A percentile compares a stretch with the other conserved stretches of the same genome.
Conservation (phyloP, 345 rosid genomes). For the Corchorus olitorius region DNA sequence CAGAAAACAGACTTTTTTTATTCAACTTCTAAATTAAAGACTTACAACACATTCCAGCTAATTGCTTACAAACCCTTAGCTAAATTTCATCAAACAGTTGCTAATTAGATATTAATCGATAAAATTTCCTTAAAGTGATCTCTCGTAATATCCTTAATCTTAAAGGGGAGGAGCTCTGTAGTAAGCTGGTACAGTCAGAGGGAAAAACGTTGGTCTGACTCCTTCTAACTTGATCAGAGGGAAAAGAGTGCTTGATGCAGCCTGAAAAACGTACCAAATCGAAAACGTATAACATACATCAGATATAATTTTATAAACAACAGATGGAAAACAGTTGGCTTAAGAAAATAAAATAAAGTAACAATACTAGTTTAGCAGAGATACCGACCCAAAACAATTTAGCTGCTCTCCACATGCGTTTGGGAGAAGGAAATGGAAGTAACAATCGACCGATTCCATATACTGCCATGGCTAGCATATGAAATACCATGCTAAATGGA, state of each 20-base stretch:
- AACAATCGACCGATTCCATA: conserved; percentile 33
- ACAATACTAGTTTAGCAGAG: not conserved
- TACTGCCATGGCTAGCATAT: conserved; percentile 35
- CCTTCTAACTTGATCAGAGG: conserved; percentile 21
- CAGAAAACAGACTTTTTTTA: too few species aligned
- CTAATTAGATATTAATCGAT: not conserved
- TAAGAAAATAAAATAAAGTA: not conserved
- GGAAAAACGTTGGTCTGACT: conserved; percentile 20
- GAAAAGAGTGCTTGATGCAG: conserved; percentile 1
- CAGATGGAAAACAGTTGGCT: not conserved
- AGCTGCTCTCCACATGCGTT: conserved; percentile 37
- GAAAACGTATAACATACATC: not conserved
- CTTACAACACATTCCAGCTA: too few species aligned
- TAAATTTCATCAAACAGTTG: not conserved
- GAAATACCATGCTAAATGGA: conserved; percentile 36
- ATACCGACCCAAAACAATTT: conserved; percentile 34
- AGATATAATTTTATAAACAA: not conserved
- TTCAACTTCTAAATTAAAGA: too few species aligned
- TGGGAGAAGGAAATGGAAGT: conserved; percentile 38
- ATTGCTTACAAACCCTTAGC: too few species aligned
- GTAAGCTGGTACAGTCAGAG: conserved; percentile 19
- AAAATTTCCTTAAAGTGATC: not conserved
- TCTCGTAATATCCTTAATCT: not conserved
- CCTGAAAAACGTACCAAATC: conserved; percentile 9
- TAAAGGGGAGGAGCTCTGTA: not conserved